Percentiles rank a stretch among this genome's conserved stretches.
phyloP scores from a whole-genome alignment of 305 asterid species.

The Stenogyne calaminthoides region DNA sequence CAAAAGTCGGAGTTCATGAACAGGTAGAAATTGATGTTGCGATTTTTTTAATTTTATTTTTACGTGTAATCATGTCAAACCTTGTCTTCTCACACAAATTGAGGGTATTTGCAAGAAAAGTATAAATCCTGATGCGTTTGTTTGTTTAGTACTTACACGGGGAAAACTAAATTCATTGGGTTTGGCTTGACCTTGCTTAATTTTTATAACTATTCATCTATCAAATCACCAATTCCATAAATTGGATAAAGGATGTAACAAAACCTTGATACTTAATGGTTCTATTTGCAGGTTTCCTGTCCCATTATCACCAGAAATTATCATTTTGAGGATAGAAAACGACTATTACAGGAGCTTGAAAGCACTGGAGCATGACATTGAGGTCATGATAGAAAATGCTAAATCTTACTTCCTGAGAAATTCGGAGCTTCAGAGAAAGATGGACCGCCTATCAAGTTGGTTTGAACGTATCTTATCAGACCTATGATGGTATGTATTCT shows the following conservation, averaged over 20 bases:
- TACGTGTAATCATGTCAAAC: neutral
- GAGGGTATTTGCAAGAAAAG: neutral
- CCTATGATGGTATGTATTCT: slow-evolving; percentile 26
- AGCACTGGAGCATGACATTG: slow-evolving; percentile 68
- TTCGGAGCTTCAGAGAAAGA: slow-evolving; percentile 54
- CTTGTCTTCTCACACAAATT: too few relatives aligned
- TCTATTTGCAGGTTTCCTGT: slow-evolving; percentile 73
- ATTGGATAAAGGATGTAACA: neutral
- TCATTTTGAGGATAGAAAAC: slow-evolving; percentile 64
- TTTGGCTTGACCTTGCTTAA: neutral
- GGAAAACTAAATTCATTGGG: neutral
- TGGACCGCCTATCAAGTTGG: slow-evolving; percentile 56
- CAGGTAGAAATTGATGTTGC: slow-evolving; percentile 52
- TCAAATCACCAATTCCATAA: neutral
- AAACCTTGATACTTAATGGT: slow-evolving; percentile 12
- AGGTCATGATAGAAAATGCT: slow-evolving; percentile 66
- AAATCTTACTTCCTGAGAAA: slow-evolving; percentile 55
- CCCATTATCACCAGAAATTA: slow-evolving; percentile 72
- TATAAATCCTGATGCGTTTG: neutral
- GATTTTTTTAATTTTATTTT: neutral
- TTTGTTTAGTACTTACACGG: too few relatives aligned
- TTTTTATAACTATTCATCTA: neutral
- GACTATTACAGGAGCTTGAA: slow-evolving; percentile 66
- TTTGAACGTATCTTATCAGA: slow-evolving; percentile 41
- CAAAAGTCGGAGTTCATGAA: slow-evolving; percentile 66